These are phyloP conservation scores for Solanum appendiculatum DNA, from an alignment of 257 asterid genomes.

Conservation along the genomic window DNA sequence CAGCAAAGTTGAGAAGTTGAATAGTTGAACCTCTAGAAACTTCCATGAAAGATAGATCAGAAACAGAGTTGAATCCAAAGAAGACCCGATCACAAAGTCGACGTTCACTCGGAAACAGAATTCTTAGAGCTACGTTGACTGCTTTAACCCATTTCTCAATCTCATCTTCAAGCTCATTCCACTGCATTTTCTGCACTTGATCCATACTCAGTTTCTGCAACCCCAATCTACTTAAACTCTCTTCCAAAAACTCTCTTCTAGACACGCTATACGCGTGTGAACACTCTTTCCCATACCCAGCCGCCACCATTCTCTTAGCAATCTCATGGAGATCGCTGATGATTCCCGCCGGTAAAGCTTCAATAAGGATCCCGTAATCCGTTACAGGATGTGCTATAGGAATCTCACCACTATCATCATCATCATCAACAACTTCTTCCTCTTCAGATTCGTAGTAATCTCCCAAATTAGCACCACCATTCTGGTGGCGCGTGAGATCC, in stretches of 20 bases:
- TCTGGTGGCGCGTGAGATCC: slow-evolving; percentile 22
- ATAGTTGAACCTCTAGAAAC: slow-evolving; percentile 79
- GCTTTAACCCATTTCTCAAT: slow-evolving; percentile 92
- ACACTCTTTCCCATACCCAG: slow-evolving; percentile 83
- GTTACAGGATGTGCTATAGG: slow-evolving; percentile 82
- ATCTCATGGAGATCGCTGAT: slow-evolving; percentile 72
- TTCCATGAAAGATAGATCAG: slow-evolving; percentile 92
- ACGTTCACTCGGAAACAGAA: slow-evolving; percentile 87
- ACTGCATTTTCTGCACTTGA: slow-evolving; percentile 81
- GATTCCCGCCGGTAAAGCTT: slow-evolving; percentile 71
- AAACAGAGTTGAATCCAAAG: slow-evolving; percentile 50
- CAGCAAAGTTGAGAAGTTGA: slow-evolving; percentile 84
- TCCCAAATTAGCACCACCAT: not conserved
- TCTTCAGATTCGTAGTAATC: slow-evolving; percentile 38
- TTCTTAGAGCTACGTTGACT: slow-evolving; percentile 56
- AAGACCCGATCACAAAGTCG: slow-evolving; percentile 82
- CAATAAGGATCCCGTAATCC: slow-evolving; percentile 70
- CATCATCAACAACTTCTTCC: slow-evolving; percentile 12
- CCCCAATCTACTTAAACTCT: slow-evolving; percentile 76
- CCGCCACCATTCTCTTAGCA: slow-evolving; percentile 89
- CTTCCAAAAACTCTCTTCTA: slow-evolving; percentile 84
- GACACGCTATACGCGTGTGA: slow-evolving; percentile 74
- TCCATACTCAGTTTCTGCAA: slow-evolving; percentile 82
- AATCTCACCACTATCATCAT: slow-evolving; percentile 37
- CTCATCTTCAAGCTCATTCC: slow-evolving; percentile 83